Evolutionary conservation across 306 rosid genomes (phyloP).

Genomic region (Glycyrrhiza uralensis): DNA sequence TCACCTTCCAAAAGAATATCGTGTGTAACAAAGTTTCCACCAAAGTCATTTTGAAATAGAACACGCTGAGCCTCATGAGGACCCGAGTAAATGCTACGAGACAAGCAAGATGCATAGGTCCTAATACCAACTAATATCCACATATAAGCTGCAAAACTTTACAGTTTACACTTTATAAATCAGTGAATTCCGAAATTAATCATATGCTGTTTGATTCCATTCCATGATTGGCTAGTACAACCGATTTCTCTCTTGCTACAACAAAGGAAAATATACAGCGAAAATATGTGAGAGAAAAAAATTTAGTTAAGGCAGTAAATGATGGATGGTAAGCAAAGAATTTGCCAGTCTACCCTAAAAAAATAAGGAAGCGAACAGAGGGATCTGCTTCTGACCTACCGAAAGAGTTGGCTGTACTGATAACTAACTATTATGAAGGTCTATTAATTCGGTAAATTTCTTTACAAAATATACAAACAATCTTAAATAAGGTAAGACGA

Average conservation of each 20-base stretch:
- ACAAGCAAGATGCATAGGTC: background rate
- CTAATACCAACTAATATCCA: conserved; percentile 5
- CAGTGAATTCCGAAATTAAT: background rate
- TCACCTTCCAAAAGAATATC: background rate
- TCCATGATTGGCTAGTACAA: conserved; percentile 23
- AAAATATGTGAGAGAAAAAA: conserved; percentile 11
- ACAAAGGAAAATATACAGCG: background rate
- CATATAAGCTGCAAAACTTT: background rate
- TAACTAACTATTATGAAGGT: conserved; percentile 21
- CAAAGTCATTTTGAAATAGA: background rate
- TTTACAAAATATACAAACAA: conserved; percentile 67
- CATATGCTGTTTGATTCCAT: conserved; percentile 13
- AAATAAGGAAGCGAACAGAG: conserved; percentile 29
- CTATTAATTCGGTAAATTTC: conserved; percentile 35
- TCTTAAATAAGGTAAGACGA: conserved; percentile 32
- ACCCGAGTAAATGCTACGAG: background rate
- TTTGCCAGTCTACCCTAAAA: conserved; percentile 40
- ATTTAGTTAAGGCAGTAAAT: conserved; percentile 26
- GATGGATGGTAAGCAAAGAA: conserved; percentile 37
- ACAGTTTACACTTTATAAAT: conserved; percentile 18
- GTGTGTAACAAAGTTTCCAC: background rate
- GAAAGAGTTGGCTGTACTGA: conserved; percentile 30
- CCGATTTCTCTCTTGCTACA: conserved; percentile 24
- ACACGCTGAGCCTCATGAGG: background rate
- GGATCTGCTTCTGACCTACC: conserved; percentile 44